Percentiles rank a stretch among this genome's conserved stretches.
These are phyloP conservation scores for Fusarium euwallaceae DNA, from an alignment of 2,329 filamentous ascomycete species.

Conservation along the genomic window DNA sequence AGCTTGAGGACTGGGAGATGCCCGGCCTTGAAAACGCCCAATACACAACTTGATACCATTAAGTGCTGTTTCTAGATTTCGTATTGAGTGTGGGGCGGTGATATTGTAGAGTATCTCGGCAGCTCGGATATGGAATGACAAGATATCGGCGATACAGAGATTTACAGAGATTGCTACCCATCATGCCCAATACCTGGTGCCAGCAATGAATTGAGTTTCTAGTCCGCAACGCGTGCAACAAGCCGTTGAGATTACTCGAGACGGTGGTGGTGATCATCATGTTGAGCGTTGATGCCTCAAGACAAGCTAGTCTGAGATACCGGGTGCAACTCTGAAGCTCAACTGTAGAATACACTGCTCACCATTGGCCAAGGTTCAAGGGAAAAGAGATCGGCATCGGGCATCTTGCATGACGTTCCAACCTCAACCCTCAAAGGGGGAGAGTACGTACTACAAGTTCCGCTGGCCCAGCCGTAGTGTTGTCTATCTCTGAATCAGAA, in stretches of 20 bases:
- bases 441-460: constrained; percentile 23
- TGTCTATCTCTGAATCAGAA: background rate
- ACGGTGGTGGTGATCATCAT: background rate
- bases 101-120: background rate
- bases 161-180: background rate
- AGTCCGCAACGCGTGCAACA: background rate
- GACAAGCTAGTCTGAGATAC: constrained; percentile 8
- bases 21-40: constrained; percentile 25
- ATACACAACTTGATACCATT: constrained; percentile 34
- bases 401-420: background rate
- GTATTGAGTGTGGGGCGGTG: background rate
- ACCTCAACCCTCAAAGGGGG: constrained; percentile 12
- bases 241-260: constrained; percentile 22
- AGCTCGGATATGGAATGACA: background rate
- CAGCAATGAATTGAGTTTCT: background rate
- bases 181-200: background rate
- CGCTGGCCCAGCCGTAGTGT: constrained; percentile 6
- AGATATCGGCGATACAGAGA: background rate
- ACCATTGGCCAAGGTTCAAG: background rate
- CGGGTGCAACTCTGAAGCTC: constrained; percentile 26
- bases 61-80: background rate
- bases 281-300: constrained; percentile 22
- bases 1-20: constrained; percentile 22
- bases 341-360: constrained; percentile 2
- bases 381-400: background rate